phyloP scores from a whole-genome alignment of 2,329 filamentous ascomycete genomes.

The Aspergillus calidoustus region DNA sequence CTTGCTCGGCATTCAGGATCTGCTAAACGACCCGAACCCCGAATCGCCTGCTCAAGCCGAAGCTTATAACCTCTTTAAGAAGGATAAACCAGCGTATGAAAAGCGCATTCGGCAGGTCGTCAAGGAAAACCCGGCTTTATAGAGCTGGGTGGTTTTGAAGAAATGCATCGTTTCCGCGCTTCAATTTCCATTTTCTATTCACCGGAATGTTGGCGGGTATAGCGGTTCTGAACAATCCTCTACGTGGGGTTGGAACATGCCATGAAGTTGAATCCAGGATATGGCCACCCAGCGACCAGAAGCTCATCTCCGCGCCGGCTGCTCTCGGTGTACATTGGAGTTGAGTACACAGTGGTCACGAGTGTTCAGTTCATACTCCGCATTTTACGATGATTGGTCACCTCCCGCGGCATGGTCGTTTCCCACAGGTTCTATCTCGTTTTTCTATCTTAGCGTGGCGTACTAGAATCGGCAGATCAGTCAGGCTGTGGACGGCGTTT shows the following conservation, averaged over 20 bases:
- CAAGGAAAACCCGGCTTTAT: constrained; percentile 82
- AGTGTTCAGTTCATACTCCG: background rate
- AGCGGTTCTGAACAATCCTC: constrained; percentile 10
- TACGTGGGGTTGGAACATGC: constrained; percentile 6
- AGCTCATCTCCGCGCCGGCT: background rate
- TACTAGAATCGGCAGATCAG: constrained; percentile 21
- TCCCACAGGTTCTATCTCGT: background rate
- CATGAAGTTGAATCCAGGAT: background rate
- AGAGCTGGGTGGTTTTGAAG: constrained; percentile 22
- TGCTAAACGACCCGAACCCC: constrained; percentile 94
- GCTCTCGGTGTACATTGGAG: background rate
- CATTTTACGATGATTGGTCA: constrained; percentile 9
- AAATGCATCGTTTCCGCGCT: background rate
- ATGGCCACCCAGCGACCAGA: background rate
- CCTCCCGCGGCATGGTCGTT: background rate
- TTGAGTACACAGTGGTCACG: background rate
- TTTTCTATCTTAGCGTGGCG: constrained; percentile 33
- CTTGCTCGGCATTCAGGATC: constrained; percentile 90
- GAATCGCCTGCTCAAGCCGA: constrained; percentile 97
- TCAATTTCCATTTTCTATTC: constrained; percentile 1
- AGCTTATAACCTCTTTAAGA: constrained; percentile 95
- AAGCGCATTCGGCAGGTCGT: constrained; percentile 85
- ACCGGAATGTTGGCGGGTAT: constrained; percentile 13
- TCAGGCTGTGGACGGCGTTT: constrained; percentile 17
- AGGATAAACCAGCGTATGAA: constrained; percentile 85